phyloP scores from a whole-genome alignment of 148 eudicot species.

The Chenopodium berlandieri region DNA sequence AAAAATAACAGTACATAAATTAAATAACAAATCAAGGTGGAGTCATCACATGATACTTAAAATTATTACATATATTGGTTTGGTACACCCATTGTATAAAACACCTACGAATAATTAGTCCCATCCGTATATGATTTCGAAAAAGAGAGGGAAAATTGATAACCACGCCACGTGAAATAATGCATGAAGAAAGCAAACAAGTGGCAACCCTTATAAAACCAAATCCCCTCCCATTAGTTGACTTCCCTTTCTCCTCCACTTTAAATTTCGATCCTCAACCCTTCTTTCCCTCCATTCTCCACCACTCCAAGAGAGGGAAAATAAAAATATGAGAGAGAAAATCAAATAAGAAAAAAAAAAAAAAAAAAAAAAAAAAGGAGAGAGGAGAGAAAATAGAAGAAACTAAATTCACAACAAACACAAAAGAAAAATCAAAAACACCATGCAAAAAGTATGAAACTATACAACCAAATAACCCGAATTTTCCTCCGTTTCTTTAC shows the following conservation, averaged over 20 bases:
- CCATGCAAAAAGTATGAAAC: slow-evolving; percentile 37
- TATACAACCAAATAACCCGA: slow-evolving; percentile 20
- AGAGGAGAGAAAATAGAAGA: neutral
- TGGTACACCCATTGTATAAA: too few relatives aligned
- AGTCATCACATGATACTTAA: too few relatives aligned
- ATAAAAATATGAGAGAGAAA: neutral
- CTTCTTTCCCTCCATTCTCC: neutral
- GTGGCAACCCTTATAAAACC: slow-evolving; percentile 19
- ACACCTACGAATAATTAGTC: too few relatives aligned
- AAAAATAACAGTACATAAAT: too few relatives aligned
- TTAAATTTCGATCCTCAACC: too few relatives aligned
- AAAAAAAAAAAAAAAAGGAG: neutral
- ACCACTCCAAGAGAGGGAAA: neutral
- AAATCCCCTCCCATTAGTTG: too few relatives aligned
- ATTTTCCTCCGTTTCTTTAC: slow-evolving; percentile 41
- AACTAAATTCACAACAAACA: too few relatives aligned
- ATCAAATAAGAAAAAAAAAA: neutral
- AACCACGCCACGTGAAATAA: slow-evolving; percentile 25
- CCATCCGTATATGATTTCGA: too few relatives aligned
- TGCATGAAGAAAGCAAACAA: slow-evolving; percentile 26
- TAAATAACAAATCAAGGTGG: too few relatives aligned
- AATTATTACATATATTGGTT: too few relatives aligned
- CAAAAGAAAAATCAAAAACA: too few relatives aligned
- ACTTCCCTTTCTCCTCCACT: too few relatives aligned
- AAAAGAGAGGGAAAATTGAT: neutral